Conservation (phyloP, 2,329 filamentous ascomycete species). For the Colletotrichum zoysiae region DNA sequence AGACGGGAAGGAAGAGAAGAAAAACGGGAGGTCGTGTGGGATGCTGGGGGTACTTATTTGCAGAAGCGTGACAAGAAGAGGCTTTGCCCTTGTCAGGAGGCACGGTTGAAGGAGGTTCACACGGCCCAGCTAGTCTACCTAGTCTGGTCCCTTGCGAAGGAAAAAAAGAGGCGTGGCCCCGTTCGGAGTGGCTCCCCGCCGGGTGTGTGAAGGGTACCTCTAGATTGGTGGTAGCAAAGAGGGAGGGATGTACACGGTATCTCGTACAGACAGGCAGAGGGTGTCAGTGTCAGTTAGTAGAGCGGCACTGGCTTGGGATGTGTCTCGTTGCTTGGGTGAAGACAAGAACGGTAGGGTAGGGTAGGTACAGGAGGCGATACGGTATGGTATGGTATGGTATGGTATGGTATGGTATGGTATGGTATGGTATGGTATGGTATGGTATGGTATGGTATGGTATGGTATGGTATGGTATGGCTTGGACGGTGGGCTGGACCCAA, state of each 20-base stretch:
- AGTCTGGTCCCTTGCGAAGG: slow-evolving; percentile 27
- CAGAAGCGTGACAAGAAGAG: slow-evolving; percentile 34
- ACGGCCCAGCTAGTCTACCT: slow-evolving; percentile 34
- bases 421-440: too few species aligned
- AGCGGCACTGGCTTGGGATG: slow-evolving; percentile 20
- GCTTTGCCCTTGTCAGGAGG: slow-evolving; percentile 40
- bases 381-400: slow-evolving; percentile 1
- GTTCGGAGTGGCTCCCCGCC: slow-evolving; percentile 28
- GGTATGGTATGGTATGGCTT: slow-evolving; percentile 11
- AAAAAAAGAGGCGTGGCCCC: slow-evolving; percentile 40
- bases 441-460: too few species aligned
- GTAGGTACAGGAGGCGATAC: slow-evolving; percentile 14
- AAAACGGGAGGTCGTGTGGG: slow-evolving; percentile 48
- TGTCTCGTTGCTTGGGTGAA: slow-evolving; percentile 19
- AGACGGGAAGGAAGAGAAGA: slow-evolving; percentile 46
- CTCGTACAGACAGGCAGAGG: background rate
- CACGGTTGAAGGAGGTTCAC: slow-evolving; percentile 36
- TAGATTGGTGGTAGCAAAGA: slow-evolving; percentile 23
- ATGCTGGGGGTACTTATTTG: slow-evolving; percentile 58
- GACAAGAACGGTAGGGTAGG: background rate
- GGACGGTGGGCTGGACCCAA: background rate
- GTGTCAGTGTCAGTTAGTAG: slow-evolving; percentile 32
- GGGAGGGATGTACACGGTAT: slow-evolving; percentile 4
- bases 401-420: too few species aligned
- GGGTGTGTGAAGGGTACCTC: slow-evolving; percentile 9